phyloP scores from a whole-genome alignment of 257 asterid species.

The Jasminum sambac region DNA sequence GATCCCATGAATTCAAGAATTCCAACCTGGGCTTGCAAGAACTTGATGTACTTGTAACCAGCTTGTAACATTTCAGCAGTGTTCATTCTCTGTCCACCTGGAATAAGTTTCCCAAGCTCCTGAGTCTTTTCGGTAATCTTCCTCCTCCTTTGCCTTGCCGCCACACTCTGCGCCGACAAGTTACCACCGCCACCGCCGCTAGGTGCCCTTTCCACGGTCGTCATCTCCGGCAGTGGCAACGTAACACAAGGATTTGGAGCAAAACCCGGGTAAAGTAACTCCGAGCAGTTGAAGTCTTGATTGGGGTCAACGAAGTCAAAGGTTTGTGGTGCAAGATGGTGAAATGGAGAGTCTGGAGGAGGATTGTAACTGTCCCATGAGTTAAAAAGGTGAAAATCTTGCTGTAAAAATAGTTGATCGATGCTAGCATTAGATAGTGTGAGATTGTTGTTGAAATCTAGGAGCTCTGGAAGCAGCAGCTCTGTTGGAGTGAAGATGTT shows the following conservation, averaged over 20 bases:
- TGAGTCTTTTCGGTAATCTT: constrained; percentile 79
- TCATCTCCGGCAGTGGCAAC: not conserved
- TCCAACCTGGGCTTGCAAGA: constrained; percentile 71
- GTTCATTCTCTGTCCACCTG: constrained; percentile 90
- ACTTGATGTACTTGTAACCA: constrained; percentile 70
- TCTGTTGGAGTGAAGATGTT: not conserved
- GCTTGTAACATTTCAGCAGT: constrained; percentile 90
- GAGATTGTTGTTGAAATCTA: not conserved
- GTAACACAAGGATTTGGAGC: not conserved
- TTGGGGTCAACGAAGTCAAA: not conserved
- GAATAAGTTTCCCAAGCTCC: constrained; percentile 80
- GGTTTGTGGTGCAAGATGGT: not conserved
- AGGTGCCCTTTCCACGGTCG: constrained; percentile 10
- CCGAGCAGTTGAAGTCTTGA: not conserved
- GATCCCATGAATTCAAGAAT: constrained; percentile 48
- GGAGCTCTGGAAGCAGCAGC: not conserved
- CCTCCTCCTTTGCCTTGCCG: constrained; percentile 84
- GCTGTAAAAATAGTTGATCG: not conserved
- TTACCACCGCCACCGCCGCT: not conserved
- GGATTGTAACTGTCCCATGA: not conserved
- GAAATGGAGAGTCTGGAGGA: not conserved
- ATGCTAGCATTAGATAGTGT: not conserved
- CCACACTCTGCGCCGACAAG: constrained; percentile 73
- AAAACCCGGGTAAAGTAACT: not conserved
- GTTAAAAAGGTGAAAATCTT: not conserved